These are phyloP conservation scores for Venturia effusa DNA, from an alignment of 2,329 filamentous ascomycete genomes.

Conservation along the genomic window DNA sequence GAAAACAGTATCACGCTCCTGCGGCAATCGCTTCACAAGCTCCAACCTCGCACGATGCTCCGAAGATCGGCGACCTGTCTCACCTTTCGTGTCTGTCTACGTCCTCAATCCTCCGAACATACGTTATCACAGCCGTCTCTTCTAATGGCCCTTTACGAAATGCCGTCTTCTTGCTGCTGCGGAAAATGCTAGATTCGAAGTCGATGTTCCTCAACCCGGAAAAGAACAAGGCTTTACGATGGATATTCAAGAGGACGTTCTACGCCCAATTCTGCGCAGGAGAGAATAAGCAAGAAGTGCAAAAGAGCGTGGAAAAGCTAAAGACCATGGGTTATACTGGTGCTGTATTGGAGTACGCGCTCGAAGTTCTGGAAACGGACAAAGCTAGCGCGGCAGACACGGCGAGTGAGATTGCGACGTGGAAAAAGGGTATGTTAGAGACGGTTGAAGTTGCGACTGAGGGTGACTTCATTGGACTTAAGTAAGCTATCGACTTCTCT, in stretches of 20 bases:
- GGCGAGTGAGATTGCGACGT: constrained; percentile 53
- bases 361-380: constrained; percentile 59
- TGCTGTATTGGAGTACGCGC: constrained; percentile 75
- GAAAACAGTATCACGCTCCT: not conserved
- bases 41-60: not conserved
- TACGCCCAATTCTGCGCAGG: constrained; percentile 90
- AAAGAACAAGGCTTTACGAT: constrained; percentile 58
- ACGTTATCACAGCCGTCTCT: constrained; percentile 58
- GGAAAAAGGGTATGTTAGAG: constrained; percentile 63
- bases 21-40: not conserved
- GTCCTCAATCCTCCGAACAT: constrained; percentile 55
- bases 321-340: constrained; percentile 70
- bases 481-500: constrained; percentile 24
- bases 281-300: constrained; percentile 59
- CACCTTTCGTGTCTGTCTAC: constrained; percentile 57
- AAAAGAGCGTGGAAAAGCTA: constrained; percentile 50
- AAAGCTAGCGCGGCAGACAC: constrained; percentile 44
- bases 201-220: constrained; percentile 61
- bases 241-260: constrained; percentile 68
- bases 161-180: constrained; percentile 59
- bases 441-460: constrained; percentile 48
- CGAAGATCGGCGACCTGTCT: not conserved
- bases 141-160: constrained; percentile 58
- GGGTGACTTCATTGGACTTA: constrained; percentile 45
- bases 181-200: constrained; percentile 57